These are phyloP conservation scores for Phlebiopsis gigantea DNA, from an alignment of 768 basidiomycete species.

Conservation along the genomic window DNA sequence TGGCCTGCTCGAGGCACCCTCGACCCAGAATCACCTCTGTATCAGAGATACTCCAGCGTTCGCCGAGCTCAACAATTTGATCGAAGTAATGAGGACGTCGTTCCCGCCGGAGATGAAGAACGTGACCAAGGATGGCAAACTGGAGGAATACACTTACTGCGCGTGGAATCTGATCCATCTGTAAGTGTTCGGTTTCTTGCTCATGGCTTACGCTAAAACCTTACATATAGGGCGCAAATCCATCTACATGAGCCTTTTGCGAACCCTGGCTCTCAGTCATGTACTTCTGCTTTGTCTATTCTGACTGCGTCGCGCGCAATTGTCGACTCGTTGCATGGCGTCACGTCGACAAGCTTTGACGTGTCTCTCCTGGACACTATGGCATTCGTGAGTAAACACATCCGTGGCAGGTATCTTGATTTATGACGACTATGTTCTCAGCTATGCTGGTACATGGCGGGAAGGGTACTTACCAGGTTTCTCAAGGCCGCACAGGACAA, in stretches of 20 bases:
- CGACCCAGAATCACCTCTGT: neutral
- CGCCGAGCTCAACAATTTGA: constrained; percentile 52
- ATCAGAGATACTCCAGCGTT: constrained; percentile 56
- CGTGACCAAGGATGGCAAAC: constrained; percentile 45
- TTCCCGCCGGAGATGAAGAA: constrained; percentile 53
- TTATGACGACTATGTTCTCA: neutral
- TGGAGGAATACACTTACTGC: constrained; percentile 55
- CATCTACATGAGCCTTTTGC: constrained; percentile 79
- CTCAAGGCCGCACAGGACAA: constrained; percentile 58
- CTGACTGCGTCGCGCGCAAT: constrained; percentile 62
- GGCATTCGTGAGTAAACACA: constrained; percentile 44
- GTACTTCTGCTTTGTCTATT: constrained; percentile 66
- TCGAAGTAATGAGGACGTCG: constrained; percentile 50
- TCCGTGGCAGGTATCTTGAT: neutral
- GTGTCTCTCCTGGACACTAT: constrained; percentile 64
- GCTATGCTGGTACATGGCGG: constrained; percentile 58
- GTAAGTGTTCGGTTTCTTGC: constrained; percentile 1
- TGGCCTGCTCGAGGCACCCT: neutral
- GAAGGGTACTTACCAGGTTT: constrained; percentile 64
- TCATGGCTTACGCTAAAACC: neutral
- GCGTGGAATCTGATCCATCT: constrained; percentile 13
- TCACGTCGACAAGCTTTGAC: constrained; percentile 70
- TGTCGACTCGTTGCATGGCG: constrained; percentile 58
- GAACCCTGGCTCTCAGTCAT: constrained; percentile 49
- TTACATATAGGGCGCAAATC: constrained; percentile 48